Conservation (phyloP, 2,329 filamentous ascomycete species). For the Apiospora aurea region DNA sequence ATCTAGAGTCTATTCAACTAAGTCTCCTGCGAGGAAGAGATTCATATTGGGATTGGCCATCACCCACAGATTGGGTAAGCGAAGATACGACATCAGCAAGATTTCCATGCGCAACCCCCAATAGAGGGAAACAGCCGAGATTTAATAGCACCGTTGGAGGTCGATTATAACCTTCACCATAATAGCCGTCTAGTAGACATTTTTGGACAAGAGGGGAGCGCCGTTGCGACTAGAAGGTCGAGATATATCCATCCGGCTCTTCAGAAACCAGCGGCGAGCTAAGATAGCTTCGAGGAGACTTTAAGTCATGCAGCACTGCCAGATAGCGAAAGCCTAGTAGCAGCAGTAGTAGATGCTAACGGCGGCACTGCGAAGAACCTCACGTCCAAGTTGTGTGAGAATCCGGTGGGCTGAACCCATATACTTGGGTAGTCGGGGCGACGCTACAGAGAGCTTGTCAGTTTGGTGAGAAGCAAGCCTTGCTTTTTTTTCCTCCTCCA, state of each 20-base stretch:
- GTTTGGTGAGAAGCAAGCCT: not conserved
- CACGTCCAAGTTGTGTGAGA: not conserved
- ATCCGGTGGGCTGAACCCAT: not conserved
- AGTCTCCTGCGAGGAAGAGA: not conserved
- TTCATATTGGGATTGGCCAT: not conserved
- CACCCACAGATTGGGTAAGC: not conserved
- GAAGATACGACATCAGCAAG: not conserved
- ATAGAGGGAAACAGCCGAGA: not conserved
- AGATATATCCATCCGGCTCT: slow-evolving; percentile 3
- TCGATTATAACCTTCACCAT: not conserved
- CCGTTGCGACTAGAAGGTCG: not conserved
- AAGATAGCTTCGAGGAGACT: not conserved
- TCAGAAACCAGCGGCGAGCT: not conserved
- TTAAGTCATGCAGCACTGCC: not conserved
- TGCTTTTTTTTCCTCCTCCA: not conserved
- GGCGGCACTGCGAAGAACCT: not conserved
- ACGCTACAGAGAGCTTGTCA: not conserved
- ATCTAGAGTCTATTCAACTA: not conserved
- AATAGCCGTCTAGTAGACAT: not conserved
- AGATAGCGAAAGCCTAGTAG: not conserved
- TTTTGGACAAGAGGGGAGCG: not conserved
- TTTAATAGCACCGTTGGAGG: not conserved
- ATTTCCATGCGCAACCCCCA: not conserved
- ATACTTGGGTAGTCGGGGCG: not conserved
- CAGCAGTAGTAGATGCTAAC: not conserved